These are phyloP conservation scores for Dentipellis fragilis DNA, from an alignment of 768 basidiomycete species.

Conservation along the genomic window DNA sequence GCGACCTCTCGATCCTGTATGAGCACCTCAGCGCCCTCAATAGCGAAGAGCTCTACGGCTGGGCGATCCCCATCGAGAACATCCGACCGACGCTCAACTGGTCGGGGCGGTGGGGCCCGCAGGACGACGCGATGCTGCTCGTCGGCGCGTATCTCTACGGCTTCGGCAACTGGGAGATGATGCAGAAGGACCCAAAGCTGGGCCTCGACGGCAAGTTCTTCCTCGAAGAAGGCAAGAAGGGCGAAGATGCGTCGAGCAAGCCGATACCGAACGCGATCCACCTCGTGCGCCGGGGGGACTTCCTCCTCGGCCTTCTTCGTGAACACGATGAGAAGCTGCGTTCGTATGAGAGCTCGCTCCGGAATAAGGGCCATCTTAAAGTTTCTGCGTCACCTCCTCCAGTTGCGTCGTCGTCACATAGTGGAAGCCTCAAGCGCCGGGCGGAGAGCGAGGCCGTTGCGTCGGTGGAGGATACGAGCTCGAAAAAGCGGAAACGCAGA, in stretches of 20 bases:
- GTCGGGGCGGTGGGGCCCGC: constrained; percentile 90
- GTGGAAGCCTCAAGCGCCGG: constrained; percentile 56
- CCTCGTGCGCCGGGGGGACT: constrained; percentile 94
- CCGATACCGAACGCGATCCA: constrained; percentile 97
- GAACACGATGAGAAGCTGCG: constrained; percentile 89
- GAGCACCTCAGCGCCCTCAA: constrained; percentile 60
- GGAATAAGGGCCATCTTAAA: constrained; percentile 61
- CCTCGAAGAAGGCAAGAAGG: constrained; percentile 95
- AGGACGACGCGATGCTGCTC: constrained; percentile 90
- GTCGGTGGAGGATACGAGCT: constrained; percentile 62
- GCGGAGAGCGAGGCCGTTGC: constrained; percentile 82
- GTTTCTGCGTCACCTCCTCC: constrained; percentile 71
- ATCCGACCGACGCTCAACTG: constrained; percentile 92
- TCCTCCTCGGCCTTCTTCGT: constrained; percentile 71
- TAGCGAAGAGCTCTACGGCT: constrained; percentile 61
- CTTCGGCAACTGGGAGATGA: constrained; percentile 95
- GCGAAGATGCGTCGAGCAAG: constrained; percentile 71
- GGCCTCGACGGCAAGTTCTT: constrained; percentile 90
- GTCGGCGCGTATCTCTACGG: constrained; percentile 91
- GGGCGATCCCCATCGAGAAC: constrained; percentile 86
- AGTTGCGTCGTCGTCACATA: constrained; percentile 57
- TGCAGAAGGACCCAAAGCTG: constrained; percentile 80
- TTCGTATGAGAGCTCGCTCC: constrained; percentile 75
- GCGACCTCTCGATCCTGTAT: constrained; percentile 82
- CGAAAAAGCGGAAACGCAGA: constrained; percentile 76